These are phyloP conservation scores for Vachellia pachyceras DNA, from an alignment of 306 rosid species.

Conservation along the genomic window DNA sequence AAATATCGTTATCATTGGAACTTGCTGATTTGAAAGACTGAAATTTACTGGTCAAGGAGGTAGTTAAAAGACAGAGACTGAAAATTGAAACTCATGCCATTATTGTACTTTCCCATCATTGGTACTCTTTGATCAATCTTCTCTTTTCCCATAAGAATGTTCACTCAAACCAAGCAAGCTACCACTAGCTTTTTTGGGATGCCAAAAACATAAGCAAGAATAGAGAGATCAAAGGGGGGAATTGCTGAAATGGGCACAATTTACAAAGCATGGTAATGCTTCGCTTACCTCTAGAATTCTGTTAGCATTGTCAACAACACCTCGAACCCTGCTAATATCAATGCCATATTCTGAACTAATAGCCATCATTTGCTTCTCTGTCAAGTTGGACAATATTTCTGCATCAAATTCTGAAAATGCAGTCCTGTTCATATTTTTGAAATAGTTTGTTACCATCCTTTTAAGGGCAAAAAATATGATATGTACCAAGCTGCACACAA, in stretches of 20 bases:
- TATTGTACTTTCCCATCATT: slow-evolving; percentile 25
- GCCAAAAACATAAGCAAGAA: slow-evolving; percentile 37
- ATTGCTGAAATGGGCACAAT: slow-evolving; percentile 22
- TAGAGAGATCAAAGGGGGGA: slow-evolving; percentile 43
- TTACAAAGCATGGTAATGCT: slow-evolving; percentile 9
- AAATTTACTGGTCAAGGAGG: slow-evolving; percentile 40
- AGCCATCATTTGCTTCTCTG: slow-evolving; percentile 84
- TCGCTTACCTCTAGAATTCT: slow-evolving; percentile 76
- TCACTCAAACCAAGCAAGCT: slow-evolving; percentile 38
- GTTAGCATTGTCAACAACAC: slow-evolving; percentile 89
- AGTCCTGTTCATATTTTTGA: slow-evolving; percentile 52
- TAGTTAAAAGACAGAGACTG: slow-evolving; percentile 28
- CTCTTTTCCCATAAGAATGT: slow-evolving; percentile 42
- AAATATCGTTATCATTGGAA: slow-evolving; percentile 37
- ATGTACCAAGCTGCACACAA: not conserved
- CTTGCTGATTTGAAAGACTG: slow-evolving; percentile 37
- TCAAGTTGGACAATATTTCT: slow-evolving; percentile 70
- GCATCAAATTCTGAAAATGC: slow-evolving; percentile 91
- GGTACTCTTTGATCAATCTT: slow-evolving; percentile 27
- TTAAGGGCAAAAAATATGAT: not conserved
- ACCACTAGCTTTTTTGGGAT: slow-evolving; percentile 8
- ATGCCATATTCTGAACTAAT: slow-evolving; percentile 72
- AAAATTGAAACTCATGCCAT: slow-evolving; percentile 30
- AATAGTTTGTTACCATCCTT: slow-evolving; percentile 27
- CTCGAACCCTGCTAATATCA: slow-evolving; percentile 91